phyloP scores from a whole-genome alignment of 169 alveolate genomes.

The Neospora caninum region DNA sequence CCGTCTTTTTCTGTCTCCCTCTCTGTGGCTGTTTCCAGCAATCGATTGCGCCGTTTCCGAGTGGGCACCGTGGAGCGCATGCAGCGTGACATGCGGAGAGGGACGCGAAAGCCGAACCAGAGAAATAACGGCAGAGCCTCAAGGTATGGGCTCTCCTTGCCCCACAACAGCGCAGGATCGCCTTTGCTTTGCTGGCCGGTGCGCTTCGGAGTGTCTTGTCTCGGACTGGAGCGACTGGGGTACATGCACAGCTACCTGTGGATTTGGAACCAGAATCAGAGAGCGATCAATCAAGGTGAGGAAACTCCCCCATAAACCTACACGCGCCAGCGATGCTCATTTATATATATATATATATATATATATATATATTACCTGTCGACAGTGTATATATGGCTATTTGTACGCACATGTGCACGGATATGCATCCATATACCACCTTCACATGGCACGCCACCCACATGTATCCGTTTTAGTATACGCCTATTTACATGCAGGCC shows the following conservation, averaged over 20 bases:
- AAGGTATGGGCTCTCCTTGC: slow-evolving; percentile 5
- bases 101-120: slow-evolving; percentile 70
- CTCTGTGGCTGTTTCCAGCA: slow-evolving; percentile 20
- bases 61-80: slow-evolving; percentile 73
- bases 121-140: neutral
- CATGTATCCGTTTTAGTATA: no score
- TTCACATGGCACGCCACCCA: no score
- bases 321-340: no score
- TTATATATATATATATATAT: neutral
- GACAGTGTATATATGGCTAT: neutral
- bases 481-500: no score
- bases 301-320: no score
- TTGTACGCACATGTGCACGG: neutral
- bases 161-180: neutral
- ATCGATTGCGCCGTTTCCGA: slow-evolving; percentile 71
- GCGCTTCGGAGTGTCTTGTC: slow-evolving; percentile 71
- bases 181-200: neutral
- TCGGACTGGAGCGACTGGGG: slow-evolving; percentile 79
- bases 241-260: slow-evolving; percentile 74
- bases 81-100: slow-evolving; percentile 75
- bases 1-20: neutral
- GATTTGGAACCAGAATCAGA: slow-evolving; percentile 68
- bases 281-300: slow-evolving; percentile 38
- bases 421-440: no score
- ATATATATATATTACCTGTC: neutral